Evolutionary conservation across 805 yeast genomes (phyloP).

Genomic region (Candida argentea): DNA sequence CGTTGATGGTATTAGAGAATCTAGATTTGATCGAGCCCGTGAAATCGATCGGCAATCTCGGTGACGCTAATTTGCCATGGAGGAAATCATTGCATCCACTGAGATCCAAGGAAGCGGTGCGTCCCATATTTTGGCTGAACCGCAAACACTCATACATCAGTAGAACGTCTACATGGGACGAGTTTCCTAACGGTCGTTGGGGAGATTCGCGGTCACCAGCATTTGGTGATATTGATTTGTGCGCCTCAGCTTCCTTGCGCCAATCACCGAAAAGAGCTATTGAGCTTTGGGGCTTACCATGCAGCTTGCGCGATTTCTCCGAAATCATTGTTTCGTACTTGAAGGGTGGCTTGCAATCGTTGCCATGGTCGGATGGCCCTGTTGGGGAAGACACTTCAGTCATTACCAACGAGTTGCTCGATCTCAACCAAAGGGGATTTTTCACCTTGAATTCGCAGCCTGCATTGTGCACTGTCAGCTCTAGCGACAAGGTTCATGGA

Average conservation of each 20-base stretch:
- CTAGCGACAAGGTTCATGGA: constrained; percentile 65
- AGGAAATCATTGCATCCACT: constrained; percentile 77
- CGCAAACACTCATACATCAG: constrained; percentile 83
- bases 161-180: constrained; percentile 93
- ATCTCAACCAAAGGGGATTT: constrained; percentile 57
- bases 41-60: constrained; percentile 28
- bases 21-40: constrained; percentile 46
- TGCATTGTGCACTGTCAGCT: constrained; percentile 69
- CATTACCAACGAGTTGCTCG: constrained; percentile 48
- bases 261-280: constrained; percentile 73
- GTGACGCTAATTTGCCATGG: constrained; percentile 61
- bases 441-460: constrained; percentile 92
- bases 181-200: constrained; percentile 98
- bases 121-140: constrained; percentile 95
- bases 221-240: constrained; percentile 79
- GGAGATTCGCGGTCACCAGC: constrained; percentile 98
- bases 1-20: constrained; percentile 76
- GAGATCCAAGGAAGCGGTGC: constrained; percentile 69
- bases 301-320: constrained; percentile 46
- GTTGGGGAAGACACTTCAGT: constrained; percentile 64
- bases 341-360: constrained; percentile 55
- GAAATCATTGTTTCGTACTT: constrained; percentile 59
- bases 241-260: constrained; percentile 70
- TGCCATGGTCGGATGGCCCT: constrained; percentile 96
- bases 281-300: constrained; percentile 85